Percentiles rank a stretch among this genome's conserved stretches.
These are phyloP conservation scores for Phytophthora constricta DNA, from an alignment of 352 stramenopile genomes.

Conservation along the genomic window DNA sequence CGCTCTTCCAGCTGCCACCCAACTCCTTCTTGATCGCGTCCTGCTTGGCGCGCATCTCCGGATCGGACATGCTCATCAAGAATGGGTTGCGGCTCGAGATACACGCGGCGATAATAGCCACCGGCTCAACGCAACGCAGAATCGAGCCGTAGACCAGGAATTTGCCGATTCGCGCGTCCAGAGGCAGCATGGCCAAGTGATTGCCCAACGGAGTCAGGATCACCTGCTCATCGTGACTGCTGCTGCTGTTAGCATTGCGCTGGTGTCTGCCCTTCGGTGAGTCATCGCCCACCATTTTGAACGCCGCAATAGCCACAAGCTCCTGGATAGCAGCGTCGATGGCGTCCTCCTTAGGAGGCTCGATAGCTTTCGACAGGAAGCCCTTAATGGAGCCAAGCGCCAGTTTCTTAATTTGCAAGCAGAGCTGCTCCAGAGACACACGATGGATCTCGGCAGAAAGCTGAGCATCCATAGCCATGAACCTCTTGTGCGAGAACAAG, in stretches of 20 bases:
- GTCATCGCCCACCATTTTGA: constrained; percentile 46
- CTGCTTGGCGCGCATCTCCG: constrained; percentile 60
- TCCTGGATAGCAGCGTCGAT: constrained; percentile 93
- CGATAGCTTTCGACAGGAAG: constrained; percentile 87
- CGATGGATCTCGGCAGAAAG: constrained; percentile 90
- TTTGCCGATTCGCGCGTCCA: constrained; percentile 89
- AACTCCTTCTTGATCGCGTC: constrained; percentile 76
- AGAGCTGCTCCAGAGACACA: constrained; percentile 86
- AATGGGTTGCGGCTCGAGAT: constrained; percentile 86
- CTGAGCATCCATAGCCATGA: constrained; percentile 69
- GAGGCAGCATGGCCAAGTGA: constrained; percentile 80
- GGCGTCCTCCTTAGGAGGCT: constrained; percentile 91
- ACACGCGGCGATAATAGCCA: constrained; percentile 83
- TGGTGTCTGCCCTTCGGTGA: constrained; percentile 25
- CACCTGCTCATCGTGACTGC: constrained; percentile 57
- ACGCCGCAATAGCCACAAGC: constrained; percentile 90
- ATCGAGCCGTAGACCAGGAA: constrained; percentile 90
- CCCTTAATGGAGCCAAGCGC: constrained; percentile 73
- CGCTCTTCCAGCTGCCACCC: constrained; percentile 68
- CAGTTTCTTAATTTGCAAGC: constrained; percentile 89
- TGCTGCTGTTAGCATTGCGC: not conserved
- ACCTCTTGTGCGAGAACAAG: constrained; percentile 74
- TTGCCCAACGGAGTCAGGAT: constrained; percentile 94
- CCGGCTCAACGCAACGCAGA: constrained; percentile 80
- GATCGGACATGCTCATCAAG: constrained; percentile 73